Evolutionary conservation across 2,329 filamentous ascomycete genomes (phyloP).

Genomic region (Coleophoma eucalyptorum): DNA sequence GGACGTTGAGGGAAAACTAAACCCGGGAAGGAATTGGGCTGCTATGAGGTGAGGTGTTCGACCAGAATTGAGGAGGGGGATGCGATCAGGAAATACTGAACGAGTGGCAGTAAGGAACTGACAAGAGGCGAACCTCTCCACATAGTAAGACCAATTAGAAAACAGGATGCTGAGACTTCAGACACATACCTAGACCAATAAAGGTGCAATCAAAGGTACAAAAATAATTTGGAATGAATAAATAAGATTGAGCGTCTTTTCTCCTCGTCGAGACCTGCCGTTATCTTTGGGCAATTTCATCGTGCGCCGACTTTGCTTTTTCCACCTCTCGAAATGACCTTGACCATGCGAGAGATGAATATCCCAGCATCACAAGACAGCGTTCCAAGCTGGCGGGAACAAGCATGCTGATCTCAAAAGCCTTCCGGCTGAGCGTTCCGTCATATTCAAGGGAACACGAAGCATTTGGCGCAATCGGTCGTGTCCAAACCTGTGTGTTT

Average conservation of each 20-base stretch:
- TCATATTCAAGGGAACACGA: not conserved
- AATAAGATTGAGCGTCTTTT: conserved; percentile 1
- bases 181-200: conserved; percentile 10
- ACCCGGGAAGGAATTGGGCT: not conserved
- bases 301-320: conserved; percentile 15
- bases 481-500: conserved; percentile 9
- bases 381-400: conserved; percentile 1
- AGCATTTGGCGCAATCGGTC: conserved; percentile 11
- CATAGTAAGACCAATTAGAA: conserved; percentile 14
- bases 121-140: conserved; percentile 3
- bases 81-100: conserved; percentile 10
- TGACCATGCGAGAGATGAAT: conserved; percentile 4
- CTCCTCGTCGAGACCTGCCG: conserved; percentile 3
- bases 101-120: conserved; percentile 10
- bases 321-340: not conserved
- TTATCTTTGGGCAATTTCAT: conserved; percentile 7
- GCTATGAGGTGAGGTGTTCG: conserved; percentile 9
- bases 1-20: conserved; percentile 9
- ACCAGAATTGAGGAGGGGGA: too few relatives aligned
- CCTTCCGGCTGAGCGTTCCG: not conserved
- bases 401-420: not conserved
- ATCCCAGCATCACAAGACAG: not conserved
- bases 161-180: not conserved
- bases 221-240: conserved; percentile 9
- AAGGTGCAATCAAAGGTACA: conserved; percentile 9